Evolutionary conservation across 257 asterid species (phyloP).

Genomic region (Penstemon davidsonii): DNA sequence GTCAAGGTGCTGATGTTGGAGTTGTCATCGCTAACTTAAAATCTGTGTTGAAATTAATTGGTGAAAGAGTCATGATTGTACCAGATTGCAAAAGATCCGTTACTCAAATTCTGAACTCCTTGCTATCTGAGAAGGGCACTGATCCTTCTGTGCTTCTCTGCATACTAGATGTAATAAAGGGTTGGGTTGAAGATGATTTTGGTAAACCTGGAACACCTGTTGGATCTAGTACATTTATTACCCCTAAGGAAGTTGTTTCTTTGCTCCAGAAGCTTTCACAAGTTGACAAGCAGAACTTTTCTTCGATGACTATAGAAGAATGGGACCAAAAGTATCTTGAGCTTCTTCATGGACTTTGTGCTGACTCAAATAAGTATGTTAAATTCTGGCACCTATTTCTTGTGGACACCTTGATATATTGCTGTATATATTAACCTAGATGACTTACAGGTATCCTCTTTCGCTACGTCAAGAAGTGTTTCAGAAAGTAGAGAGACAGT

Average conservation of each 20-base stretch:
- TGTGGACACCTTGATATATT: constrained; percentile 19
- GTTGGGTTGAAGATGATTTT: constrained; percentile 90
- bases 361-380: constrained; percentile 83
- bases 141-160: constrained; percentile 93
- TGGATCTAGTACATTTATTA: constrained; percentile 62
- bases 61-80: constrained; percentile 83
- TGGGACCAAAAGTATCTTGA: constrained; percentile 93
- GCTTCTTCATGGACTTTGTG: constrained; percentile 92
- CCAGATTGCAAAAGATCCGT: constrained; percentile 94
- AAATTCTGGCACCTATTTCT: constrained; percentile 13
- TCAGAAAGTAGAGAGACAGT: constrained; percentile 96
- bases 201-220: constrained; percentile 71
- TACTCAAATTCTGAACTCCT: constrained; percentile 73
- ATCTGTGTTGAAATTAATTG: constrained; percentile 77
- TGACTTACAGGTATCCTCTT: constrained; percentile 69
- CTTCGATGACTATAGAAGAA: constrained; percentile 64
- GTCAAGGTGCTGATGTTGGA: constrained; percentile 95
- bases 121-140: constrained; percentile 89
- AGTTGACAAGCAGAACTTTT: constrained; percentile 85
- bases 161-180: constrained; percentile 80
- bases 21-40: constrained; percentile 75
- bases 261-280: constrained; percentile 97
- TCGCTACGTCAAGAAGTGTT: constrained; percentile 86
- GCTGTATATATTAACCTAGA: constrained; percentile 26
- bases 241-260: constrained; percentile 87